A percentile compares a stretch with the other conserved stretches of the same genome.
These are phyloP conservation scores for Vanilla planifolia DNA, from an alignment of 106 monocot genomes.

Conservation along the genomic window DNA sequence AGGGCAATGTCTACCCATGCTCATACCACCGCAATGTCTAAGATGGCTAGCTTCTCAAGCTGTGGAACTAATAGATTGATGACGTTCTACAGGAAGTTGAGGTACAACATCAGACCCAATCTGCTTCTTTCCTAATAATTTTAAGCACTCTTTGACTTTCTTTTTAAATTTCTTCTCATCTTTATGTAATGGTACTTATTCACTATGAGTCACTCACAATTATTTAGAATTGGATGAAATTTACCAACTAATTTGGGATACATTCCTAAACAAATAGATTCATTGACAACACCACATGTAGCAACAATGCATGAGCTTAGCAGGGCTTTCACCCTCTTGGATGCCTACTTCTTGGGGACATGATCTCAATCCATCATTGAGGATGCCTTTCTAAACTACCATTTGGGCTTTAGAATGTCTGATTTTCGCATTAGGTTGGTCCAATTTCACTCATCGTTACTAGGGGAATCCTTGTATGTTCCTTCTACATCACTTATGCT, in stretches of 20 bases:
- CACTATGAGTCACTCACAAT: slow-evolving; percentile 13
- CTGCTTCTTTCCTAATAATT: slow-evolving; percentile 24
- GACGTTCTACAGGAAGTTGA: slow-evolving; percentile 7
- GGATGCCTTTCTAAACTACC: slow-evolving; percentile 25
- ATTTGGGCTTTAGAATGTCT: slow-evolving; percentile 5
- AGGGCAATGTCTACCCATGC: not conserved
- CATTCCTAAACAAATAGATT: slow-evolving; percentile 20
- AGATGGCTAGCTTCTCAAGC: slow-evolving; percentile 18
- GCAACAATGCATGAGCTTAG: not conserved
- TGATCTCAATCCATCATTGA: slow-evolving; percentile 10
- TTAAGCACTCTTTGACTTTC: slow-evolving; percentile 22
- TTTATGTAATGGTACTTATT: slow-evolving; percentile 19
- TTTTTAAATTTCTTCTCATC: slow-evolving; percentile 21
- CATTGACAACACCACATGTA: not conserved
- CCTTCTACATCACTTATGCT: slow-evolving; percentile 30
- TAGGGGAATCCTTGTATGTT: slow-evolving; percentile 41
- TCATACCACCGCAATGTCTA: slow-evolving; percentile 11
- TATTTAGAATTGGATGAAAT: slow-evolving; percentile 25
- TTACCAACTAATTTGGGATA: slow-evolving; percentile 17
- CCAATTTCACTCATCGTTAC: slow-evolving; percentile 27
- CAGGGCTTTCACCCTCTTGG: slow-evolving; percentile 19
- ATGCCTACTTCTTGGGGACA: slow-evolving; percentile 10
- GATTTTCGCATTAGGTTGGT: slow-evolving; percentile 14
- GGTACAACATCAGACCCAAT: slow-evolving; percentile 19
- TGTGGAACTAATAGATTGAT: slow-evolving; percentile 16